These are phyloP conservation scores for Phytophthora lateralis DNA, from an alignment of 352 stramenopile species.

Conservation along the genomic window DNA sequence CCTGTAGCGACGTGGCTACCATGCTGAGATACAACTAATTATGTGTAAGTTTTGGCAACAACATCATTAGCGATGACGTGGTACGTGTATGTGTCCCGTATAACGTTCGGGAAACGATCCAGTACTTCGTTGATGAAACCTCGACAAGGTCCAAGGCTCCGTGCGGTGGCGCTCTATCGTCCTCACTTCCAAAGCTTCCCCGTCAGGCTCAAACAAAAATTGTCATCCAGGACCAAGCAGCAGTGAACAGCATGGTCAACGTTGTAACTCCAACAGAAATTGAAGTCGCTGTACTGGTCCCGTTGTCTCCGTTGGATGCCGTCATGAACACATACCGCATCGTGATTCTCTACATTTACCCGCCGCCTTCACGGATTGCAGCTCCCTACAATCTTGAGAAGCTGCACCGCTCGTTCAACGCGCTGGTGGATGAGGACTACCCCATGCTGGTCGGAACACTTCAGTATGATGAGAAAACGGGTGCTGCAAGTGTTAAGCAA, in stretches of 20 bases:
- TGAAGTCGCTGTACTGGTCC: slow-evolving; percentile 18
- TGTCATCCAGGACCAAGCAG: not conserved
- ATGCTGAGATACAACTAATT: slow-evolving; percentile 9
- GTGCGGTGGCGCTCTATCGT: not conserved
- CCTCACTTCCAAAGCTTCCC: slow-evolving; percentile 14
- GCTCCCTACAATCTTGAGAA: slow-evolving; percentile 40
- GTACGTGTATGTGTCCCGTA: not conserved
- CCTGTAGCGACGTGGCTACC: slow-evolving; percentile 7
- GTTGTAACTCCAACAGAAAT: slow-evolving; percentile 5
- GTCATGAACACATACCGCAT: slow-evolving; percentile 53
- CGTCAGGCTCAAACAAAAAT: not conserved
- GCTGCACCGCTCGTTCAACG: slow-evolving; percentile 37
- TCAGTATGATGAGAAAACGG: slow-evolving; percentile 29
- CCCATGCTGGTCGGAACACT: slow-evolving; percentile 45
- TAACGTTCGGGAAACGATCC: not conserved
- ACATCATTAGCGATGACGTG: slow-evolving; percentile 13
- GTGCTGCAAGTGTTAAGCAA: slow-evolving; percentile 41
- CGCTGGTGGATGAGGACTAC: slow-evolving; percentile 51
- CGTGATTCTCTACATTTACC: slow-evolving; percentile 60
- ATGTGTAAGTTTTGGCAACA: slow-evolving; percentile 13
- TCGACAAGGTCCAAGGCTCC: not conserved
- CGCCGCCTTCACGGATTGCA: slow-evolving; percentile 11
- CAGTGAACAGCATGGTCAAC: slow-evolving; percentile 15
- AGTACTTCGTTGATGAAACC: slow-evolving; percentile 1
- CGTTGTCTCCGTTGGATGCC: slow-evolving; percentile 52